Conservation (phyloP, 495 filamentous ascomycete species). For the Hypoxylon trugodes region DNA sequence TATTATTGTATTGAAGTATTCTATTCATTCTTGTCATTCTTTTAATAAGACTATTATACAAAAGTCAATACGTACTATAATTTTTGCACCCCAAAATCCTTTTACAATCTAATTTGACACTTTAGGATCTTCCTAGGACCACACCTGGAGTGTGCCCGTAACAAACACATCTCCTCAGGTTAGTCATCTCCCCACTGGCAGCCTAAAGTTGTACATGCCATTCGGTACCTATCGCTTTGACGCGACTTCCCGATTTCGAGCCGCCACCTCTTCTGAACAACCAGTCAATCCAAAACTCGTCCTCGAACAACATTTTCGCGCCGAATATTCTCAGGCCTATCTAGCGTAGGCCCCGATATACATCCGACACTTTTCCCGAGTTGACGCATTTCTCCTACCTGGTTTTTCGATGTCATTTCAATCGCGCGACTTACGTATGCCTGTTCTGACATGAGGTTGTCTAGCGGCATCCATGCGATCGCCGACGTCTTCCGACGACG, state of each 20-base stretch:
- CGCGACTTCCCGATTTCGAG: slow-evolving; percentile 26
- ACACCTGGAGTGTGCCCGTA: too few relatives aligned
- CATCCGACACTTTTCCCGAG: neutral
- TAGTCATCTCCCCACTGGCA: slow-evolving; percentile 3
- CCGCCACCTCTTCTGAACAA: slow-evolving; percentile 9
- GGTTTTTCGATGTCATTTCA: slow-evolving; percentile 11
- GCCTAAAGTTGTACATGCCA: slow-evolving; percentile 5
- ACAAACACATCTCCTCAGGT: too few relatives aligned
- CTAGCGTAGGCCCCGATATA: neutral
- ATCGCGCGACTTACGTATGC: slow-evolving; percentile 2
- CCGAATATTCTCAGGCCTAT: neutral
- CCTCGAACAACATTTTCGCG: neutral
- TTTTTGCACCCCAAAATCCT: too few relatives aligned
- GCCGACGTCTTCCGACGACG: slow-evolving; percentile 15
- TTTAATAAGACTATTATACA: too few relatives aligned
- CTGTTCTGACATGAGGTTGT: slow-evolving; percentile 24
- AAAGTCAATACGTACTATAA: too few relatives aligned
- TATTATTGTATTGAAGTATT: too few relatives aligned
- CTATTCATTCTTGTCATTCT: too few relatives aligned
- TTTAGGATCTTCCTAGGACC: too few relatives aligned
- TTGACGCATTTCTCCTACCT: too few relatives aligned
- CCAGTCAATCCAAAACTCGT: neutral
- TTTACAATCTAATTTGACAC: too few relatives aligned
- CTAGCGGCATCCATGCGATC: slow-evolving; percentile 1
- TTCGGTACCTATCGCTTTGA: slow-evolving; percentile 29